phyloP scores from a whole-genome alignment of 495 filamentous ascomycete species.

The Poronia punctata region DNA sequence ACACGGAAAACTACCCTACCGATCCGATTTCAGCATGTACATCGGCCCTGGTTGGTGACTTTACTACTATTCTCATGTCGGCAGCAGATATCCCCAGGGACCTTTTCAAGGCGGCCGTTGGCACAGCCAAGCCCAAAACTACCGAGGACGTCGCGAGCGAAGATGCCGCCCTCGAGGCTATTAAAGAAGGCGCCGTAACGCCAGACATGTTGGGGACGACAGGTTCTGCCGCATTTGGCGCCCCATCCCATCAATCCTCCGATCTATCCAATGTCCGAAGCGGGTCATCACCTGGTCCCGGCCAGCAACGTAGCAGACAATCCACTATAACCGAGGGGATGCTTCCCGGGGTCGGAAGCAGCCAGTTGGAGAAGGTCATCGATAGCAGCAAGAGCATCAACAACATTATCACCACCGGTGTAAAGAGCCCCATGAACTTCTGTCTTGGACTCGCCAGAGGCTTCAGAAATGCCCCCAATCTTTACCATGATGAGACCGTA shows the following conservation, averaged over 20 bases:
- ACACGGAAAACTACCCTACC: conserved; percentile 63
- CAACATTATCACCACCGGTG: conserved; percentile 61
- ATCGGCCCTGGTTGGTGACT: conserved; percentile 66
- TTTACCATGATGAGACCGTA: conserved; percentile 73
- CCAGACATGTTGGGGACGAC: conserved; percentile 8
- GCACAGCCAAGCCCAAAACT: conserved; percentile 12
- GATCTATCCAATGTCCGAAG: no score
- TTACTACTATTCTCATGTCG: conserved; percentile 70
- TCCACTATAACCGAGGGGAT: conserved; percentile 2
- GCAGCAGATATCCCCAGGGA: conserved; percentile 74
- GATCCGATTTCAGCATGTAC: conserved; percentile 68
- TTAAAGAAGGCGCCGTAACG: conserved; percentile 16
- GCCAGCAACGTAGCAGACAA: conserved; percentile 8
- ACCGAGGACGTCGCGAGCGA: conserved; percentile 15
- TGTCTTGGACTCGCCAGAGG: conserved; percentile 71
- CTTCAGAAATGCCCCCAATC: conserved; percentile 75
- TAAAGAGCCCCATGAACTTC: conserved; percentile 75
- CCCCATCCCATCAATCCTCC: no score
- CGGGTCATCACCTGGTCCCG: conserved; percentile 2
- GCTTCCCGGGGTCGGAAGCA: conserved; percentile 3
- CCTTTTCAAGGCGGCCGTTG: conserved; percentile 49
- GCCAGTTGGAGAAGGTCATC: conserved; percentile 48
- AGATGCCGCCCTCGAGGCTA: conserved; percentile 6
- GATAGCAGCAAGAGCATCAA: conserved; percentile 56
- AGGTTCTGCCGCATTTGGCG: no score